These are phyloP conservation scores for Cryptosporidium andersoni DNA, from an alignment of 169 alveolate genomes.

Conservation along the genomic window DNA sequence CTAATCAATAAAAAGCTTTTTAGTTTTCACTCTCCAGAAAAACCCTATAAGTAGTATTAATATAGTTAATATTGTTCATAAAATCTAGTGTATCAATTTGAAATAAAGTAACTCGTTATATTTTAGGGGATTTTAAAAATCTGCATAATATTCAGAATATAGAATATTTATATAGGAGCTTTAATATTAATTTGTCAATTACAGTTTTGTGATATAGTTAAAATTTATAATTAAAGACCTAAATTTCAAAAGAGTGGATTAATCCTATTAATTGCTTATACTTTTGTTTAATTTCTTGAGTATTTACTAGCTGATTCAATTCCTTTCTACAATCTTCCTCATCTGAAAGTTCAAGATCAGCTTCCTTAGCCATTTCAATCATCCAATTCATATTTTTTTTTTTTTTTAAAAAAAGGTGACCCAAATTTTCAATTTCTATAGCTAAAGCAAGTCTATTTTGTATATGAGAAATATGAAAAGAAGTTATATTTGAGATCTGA, in stretches of 20 bases:
- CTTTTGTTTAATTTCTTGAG: slow-evolving; percentile 25
- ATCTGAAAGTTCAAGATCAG: slow-evolving; percentile 75
- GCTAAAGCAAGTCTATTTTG: slow-evolving; percentile 73
- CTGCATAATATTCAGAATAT: too few species aligned
- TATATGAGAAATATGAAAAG: slow-evolving; percentile 31
- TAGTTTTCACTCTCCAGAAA: too few species aligned
- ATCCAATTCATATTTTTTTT: slow-evolving; percentile 72
- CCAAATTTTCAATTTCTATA: slow-evolving; percentile 70
- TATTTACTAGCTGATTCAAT: slow-evolving; percentile 23
- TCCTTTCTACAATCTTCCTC: slow-evolving; percentile 27
- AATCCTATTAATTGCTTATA: slow-evolving; percentile 11
- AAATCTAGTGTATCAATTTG: too few species aligned
- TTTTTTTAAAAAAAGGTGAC: slow-evolving; percentile 59
- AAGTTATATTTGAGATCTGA: slow-evolving; percentile 11
- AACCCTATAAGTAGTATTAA: too few species aligned
- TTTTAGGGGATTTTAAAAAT: too few species aligned
- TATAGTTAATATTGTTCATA: too few species aligned
- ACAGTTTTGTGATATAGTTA: too few species aligned
- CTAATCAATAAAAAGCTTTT: too few species aligned
- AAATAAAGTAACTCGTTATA: too few species aligned
- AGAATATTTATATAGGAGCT: too few species aligned
- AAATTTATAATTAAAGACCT: too few species aligned
- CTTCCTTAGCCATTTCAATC: slow-evolving; percentile 70
- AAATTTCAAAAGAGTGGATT: not conserved
- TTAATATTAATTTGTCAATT: too few species aligned